phyloP scores from a whole-genome alignment of 2,329 filamentous ascomycete species.

The Cercospora beticola region DNA sequence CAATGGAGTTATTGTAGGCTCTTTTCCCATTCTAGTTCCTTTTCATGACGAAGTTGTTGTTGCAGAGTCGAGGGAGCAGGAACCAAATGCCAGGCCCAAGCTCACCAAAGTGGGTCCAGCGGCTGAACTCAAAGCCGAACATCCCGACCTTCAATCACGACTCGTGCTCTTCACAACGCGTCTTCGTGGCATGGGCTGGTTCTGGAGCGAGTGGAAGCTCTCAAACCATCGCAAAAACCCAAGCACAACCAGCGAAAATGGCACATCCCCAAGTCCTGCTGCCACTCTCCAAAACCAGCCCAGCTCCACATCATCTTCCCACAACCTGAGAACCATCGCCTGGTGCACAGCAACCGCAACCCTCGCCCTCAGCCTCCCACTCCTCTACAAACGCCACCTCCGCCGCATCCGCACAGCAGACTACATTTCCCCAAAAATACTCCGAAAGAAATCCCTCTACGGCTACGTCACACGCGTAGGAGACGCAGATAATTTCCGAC shows the following conservation, averaged over 20 bases:
- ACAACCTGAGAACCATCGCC: neutral
- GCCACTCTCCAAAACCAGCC: neutral
- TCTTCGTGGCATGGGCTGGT: slow-evolving; percentile 9
- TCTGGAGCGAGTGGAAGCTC: slow-evolving; percentile 9
- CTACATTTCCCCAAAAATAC: slow-evolving; percentile 72
- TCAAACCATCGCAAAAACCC: neutral
- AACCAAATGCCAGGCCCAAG: neutral
- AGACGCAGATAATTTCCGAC: slow-evolving; percentile 91
- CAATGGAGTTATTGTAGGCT: too few relatives aligned
- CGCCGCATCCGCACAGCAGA: slow-evolving; percentile 77
- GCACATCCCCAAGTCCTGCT: too few relatives aligned
- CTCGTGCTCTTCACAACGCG: neutral
- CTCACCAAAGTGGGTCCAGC: neutral
- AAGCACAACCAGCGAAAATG: neutral
- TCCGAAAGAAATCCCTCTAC: slow-evolving; percentile 73
- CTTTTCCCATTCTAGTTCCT: too few relatives aligned
- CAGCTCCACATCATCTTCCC: neutral
- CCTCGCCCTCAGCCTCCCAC: slow-evolving; percentile 24
- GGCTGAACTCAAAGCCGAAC: neutral
- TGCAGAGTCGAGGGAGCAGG: neutral
- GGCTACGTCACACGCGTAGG: slow-evolving; percentile 90
- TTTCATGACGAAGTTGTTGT: neutral
- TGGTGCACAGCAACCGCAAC: slow-evolving; percentile 8
- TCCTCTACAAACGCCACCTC: slow-evolving; percentile 70
- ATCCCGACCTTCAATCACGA: neutral